Conservation (phyloP, 2,329 filamentous ascomycete genomes). For the Colletotrichum sp. region DNA sequence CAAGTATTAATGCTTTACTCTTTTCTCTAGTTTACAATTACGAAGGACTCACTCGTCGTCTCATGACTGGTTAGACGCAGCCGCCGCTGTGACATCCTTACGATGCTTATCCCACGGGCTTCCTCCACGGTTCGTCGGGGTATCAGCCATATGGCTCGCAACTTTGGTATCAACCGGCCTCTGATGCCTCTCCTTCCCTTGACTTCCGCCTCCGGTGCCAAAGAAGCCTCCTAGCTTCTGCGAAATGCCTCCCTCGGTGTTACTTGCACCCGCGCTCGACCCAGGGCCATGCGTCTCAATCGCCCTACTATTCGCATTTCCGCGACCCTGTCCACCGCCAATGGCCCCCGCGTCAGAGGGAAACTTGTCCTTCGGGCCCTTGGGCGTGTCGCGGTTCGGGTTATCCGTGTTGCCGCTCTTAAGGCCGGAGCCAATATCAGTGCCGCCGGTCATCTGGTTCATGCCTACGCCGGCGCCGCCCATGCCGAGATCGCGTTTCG, state of each 20-base stretch:
- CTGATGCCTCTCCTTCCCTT: slow-evolving; percentile 11
- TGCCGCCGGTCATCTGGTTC: slow-evolving; percentile 33
- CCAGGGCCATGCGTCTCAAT: slow-evolving; percentile 25
- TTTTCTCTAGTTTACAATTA: background rate
- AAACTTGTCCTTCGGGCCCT: slow-evolving; percentile 32
- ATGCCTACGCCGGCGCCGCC: slow-evolving; percentile 35
- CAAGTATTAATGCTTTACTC: background rate
- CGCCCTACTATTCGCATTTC: slow-evolving; percentile 29
- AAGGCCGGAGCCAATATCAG: slow-evolving; percentile 28
- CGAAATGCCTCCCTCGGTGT: background rate
- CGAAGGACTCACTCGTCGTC: rapidly evolving
- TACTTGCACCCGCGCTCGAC: background rate
- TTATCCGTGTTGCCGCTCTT: slow-evolving; percentile 21
- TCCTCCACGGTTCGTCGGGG: slow-evolving; percentile 18
- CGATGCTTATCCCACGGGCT: slow-evolving; percentile 21
- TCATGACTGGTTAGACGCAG: background rate
- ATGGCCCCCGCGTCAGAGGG: slow-evolving; percentile 37
- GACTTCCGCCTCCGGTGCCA: slow-evolving; percentile 26
- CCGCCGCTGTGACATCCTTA: slow-evolving; percentile 7
- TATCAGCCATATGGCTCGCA: slow-evolving; percentile 14
- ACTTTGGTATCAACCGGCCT: slow-evolving; percentile 15
- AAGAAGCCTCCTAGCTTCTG: slow-evolving; percentile 26
- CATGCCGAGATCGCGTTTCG: slow-evolving; percentile 33
- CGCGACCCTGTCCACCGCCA: slow-evolving; percentile 34
- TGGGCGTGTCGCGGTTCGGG: slow-evolving; percentile 22